phyloP scores from a whole-genome alignment of 2,329 filamentous ascomycete species.

The Verticillium nubilum region DNA sequence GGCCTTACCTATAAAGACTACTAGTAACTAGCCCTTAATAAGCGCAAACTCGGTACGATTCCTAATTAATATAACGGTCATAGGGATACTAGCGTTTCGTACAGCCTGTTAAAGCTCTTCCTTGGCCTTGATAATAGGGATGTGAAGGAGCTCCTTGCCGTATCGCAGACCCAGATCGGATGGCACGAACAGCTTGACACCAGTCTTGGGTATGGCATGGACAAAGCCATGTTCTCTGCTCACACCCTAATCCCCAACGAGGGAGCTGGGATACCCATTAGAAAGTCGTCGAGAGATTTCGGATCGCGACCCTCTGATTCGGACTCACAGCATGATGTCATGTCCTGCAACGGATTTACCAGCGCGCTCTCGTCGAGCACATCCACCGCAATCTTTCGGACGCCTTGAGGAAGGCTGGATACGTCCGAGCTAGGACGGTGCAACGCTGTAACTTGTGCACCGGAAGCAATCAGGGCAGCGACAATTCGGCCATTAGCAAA shows the following conservation, averaged over 20 bases:
- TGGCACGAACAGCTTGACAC: slow-evolving; percentile 21
- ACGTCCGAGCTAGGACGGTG: slow-evolving; percentile 19
- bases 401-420: slow-evolving; percentile 11
- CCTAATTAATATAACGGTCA: too few relatives aligned
- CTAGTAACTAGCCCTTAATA: too few relatives aligned
- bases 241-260: slow-evolving; percentile 15
- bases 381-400: slow-evolving; percentile 2
- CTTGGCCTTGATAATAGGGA: not conserved
- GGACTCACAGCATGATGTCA: slow-evolving; percentile 6
- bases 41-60: too few relatives aligned
- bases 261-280: too few relatives aligned
- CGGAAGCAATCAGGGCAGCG: slow-evolving; percentile 15
- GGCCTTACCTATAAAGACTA: too few relatives aligned
- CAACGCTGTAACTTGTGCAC: slow-evolving; percentile 18
- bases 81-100: too few relatives aligned
- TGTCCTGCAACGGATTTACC: not conserved
- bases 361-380: slow-evolving; percentile 2
- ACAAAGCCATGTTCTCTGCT: slow-evolving; percentile 17
- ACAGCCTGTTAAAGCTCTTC: too few relatives aligned
- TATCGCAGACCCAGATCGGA: slow-evolving; percentile 18
- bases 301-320: too few relatives aligned
- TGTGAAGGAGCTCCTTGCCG: slow-evolving; percentile 16
- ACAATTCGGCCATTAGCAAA: slow-evolving; percentile 20
- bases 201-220: slow-evolving; percentile 18
- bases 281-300: too few relatives aligned